phyloP scores from a whole-genome alignment of 108 stramenopile species.

The Discostella pseudostelligera region DNA sequence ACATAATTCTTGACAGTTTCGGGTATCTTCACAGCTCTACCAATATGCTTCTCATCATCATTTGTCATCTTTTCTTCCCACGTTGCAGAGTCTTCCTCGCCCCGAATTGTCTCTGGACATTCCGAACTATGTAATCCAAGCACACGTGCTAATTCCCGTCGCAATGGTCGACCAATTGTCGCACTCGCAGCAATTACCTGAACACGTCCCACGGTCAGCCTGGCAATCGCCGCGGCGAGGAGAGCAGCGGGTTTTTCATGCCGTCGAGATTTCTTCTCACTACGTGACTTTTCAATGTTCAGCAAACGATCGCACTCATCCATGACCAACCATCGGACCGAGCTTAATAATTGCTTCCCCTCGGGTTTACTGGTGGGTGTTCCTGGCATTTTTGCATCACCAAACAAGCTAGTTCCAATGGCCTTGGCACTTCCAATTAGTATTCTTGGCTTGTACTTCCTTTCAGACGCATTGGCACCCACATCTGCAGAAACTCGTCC shows the following conservation, averaged over 20 bases:
- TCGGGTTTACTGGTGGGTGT: slow-evolving; percentile 79
- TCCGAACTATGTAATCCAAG: slow-evolving; percentile 78
- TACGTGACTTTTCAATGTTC: slow-evolving; percentile 49
- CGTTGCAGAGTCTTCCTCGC: slow-evolving; percentile 33
- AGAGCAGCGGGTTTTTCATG: slow-evolving; percentile 90
- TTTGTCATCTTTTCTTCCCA: slow-evolving; percentile 26
- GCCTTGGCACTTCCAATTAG: slow-evolving; percentile 84
- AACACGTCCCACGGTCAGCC: slow-evolving; percentile 60
- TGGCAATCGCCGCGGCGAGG: slow-evolving; percentile 69
- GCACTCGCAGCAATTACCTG: slow-evolving; percentile 92
- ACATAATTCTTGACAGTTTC: slow-evolving; percentile 71
- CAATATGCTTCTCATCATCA: slow-evolving; percentile 42
- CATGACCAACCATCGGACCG: slow-evolving; percentile 67
- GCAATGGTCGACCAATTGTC: slow-evolving; percentile 90
- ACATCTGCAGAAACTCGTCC: slow-evolving; percentile 32
- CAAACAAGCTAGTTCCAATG: slow-evolving; percentile 68
- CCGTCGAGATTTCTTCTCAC: slow-evolving; percentile 34
- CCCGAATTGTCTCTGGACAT: slow-evolving; percentile 73
- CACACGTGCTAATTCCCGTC: slow-evolving; percentile 84
- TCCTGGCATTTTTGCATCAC: slow-evolving; percentile 70
- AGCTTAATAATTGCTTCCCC: slow-evolving; percentile 62
- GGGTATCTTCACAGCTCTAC: slow-evolving; percentile 83
- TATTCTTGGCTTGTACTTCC: slow-evolving; percentile 52
- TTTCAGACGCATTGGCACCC: background rate
- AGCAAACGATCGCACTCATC: slow-evolving; percentile 84